phyloP scores from a whole-genome alignment of 2,329 filamentous ascomycete genomes.

The Hypoxylon sp. region DNA sequence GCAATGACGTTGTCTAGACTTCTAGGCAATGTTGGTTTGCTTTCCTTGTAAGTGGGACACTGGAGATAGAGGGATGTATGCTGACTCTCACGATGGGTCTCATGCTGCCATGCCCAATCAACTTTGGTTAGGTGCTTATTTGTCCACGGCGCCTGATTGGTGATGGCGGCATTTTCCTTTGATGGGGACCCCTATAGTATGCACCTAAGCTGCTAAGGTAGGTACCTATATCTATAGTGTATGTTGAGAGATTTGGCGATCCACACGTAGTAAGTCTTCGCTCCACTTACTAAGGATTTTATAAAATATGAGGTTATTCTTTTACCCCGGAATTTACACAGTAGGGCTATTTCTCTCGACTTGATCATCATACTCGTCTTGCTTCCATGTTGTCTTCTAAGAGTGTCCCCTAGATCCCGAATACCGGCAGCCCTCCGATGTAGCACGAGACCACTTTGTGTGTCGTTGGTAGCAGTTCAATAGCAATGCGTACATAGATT shows the following conservation, averaged over 20 bases:
- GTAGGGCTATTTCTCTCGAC: neutral
- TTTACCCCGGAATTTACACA: neutral
- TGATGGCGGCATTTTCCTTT: conserved; percentile 5
- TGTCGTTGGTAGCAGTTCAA: conserved; percentile 27
- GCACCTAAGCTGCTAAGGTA: neutral
- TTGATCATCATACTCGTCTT: neutral
- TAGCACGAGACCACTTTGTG: conserved; percentile 12
- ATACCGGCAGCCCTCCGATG: conserved; percentile 23
- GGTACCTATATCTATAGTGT: no score
- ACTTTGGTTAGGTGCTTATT: neutral
- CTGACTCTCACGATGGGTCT: neutral
- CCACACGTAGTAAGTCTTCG: conserved; percentile 5
- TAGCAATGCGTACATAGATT: conserved; percentile 11
- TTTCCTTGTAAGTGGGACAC: conserved; percentile 17
- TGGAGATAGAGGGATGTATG: neutral
- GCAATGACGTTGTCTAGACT: conserved; percentile 16
- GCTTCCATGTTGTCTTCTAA: neutral
- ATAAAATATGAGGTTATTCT: conserved; percentile 7
- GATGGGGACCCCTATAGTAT: conserved; percentile 4
- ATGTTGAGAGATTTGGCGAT: neutral
- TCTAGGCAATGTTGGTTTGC: conserved; percentile 10
- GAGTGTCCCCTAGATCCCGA: conserved; percentile 6
- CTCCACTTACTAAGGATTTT: conserved; percentile 1
- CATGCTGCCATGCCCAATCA: conserved; percentile 3
- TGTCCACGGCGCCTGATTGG: conserved; percentile 14